Evolutionary conservation across 768 basidiomycete species (phyloP).

Genomic region (Macrolepiota fuliginosa): DNA sequence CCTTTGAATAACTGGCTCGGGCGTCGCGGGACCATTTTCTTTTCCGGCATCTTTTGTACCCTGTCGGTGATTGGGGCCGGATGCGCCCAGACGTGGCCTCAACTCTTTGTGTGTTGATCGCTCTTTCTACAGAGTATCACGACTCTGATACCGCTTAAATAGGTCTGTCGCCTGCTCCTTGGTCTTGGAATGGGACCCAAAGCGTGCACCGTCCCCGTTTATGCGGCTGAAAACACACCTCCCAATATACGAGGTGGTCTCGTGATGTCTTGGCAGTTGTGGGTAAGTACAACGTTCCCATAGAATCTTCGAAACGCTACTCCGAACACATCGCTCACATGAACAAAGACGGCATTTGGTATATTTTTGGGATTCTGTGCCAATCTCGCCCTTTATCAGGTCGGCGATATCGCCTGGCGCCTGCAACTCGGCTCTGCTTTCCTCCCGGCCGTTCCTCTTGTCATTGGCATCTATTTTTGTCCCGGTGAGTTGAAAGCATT

Average conservation of each 20-base stretch:
- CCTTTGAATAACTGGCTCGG: slow-evolving; percentile 56
- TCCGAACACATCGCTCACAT: neutral
- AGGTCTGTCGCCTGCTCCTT: slow-evolving; percentile 50
- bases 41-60: slow-evolving; percentile 49
- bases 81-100: slow-evolving; percentile 46
- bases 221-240: slow-evolving; percentile 69
- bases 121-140: slow-evolving; percentile 5
- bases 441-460: slow-evolving; percentile 45
- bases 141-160: neutral
- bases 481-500: slow-evolving; percentile 32
- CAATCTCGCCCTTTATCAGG: slow-evolving; percentile 56
- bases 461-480: slow-evolving; percentile 44
- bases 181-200: slow-evolving; percentile 62
- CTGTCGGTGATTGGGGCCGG: slow-evolving; percentile 43
- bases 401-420: slow-evolving; percentile 66
- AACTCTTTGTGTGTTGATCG: slow-evolving; percentile 31
- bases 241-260: slow-evolving; percentile 78
- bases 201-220: slow-evolving; percentile 54
- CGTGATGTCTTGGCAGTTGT: slow-evolving; percentile 89
- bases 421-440: slow-evolving; percentile 74
- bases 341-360: slow-evolving; percentile 63
- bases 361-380: slow-evolving; percentile 67
- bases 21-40: slow-evolving; percentile 56
- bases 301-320: neutral
- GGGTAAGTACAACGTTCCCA: slow-evolving; percentile 34